Conservation (phyloP, 1,284 basidiomycete genomes). For the Vanrija sp. region DNA sequence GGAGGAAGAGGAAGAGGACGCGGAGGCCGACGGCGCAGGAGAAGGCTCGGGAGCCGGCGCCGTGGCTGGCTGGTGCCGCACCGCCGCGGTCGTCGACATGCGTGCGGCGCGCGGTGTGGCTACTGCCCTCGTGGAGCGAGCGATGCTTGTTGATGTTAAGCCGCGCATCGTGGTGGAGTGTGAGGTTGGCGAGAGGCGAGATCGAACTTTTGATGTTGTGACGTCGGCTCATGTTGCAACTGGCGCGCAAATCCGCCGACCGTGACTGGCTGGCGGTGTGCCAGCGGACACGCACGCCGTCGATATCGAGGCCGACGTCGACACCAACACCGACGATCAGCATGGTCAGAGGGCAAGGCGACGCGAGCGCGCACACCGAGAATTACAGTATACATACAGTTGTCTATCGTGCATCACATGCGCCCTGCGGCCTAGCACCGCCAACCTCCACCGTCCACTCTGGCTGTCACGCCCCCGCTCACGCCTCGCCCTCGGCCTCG, state of each 20-base stretch:
- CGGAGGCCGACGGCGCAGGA: background rate
- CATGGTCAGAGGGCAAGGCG: too few species aligned
- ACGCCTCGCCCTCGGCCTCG: conserved; percentile 34
- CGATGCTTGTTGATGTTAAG: background rate
- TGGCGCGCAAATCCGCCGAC: too few species aligned
- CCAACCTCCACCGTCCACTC: background rate
- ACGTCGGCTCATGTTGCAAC: background rate
- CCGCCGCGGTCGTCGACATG: background rate
- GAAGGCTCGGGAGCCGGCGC: too few species aligned
- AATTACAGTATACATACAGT: too few species aligned
- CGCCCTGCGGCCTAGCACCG: too few species aligned
- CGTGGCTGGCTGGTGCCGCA: background rate
- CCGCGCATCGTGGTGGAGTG: background rate
- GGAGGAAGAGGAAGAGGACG: background rate
- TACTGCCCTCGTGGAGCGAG: background rate
- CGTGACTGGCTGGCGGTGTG: too few species aligned
- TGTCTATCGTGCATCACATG: too few species aligned
- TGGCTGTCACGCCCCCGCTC: background rate
- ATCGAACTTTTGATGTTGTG: background rate
- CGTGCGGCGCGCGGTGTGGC: background rate
- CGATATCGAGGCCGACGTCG: background rate
- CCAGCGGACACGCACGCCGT: too few species aligned
- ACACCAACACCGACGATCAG: background rate
- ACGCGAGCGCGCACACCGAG: too few species aligned
- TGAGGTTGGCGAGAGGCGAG: background rate